Evolutionary conservation across 169 alveolate genomes (phyloP).

Genomic region (Plasmodium malariae): DNA sequence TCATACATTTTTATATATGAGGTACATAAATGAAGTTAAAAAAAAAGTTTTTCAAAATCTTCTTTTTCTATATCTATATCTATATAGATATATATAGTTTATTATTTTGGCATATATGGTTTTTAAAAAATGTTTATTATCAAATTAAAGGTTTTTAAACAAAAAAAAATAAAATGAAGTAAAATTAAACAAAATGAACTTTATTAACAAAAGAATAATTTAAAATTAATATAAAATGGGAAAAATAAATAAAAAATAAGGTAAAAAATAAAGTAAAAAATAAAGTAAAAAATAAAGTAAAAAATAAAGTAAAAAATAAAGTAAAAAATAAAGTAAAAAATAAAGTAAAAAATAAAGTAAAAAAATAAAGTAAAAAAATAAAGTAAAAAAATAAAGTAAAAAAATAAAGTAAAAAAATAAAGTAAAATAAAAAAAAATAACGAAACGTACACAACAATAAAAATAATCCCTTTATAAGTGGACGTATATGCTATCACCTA

Average conservation of each 20-base stretch:
- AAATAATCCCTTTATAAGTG: too few species aligned
- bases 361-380: neutral
- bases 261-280: too few species aligned
- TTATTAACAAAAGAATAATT: neutral
- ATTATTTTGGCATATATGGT: conserved; percentile 2
- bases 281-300: too few species aligned
- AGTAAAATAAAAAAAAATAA: neutral
- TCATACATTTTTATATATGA: conserved; percentile 38
- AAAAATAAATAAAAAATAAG: too few species aligned
- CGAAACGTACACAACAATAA: neutral
- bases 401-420: neutral
- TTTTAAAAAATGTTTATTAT: conserved; percentile 17
- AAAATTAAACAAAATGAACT: neutral
- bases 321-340: neutral
- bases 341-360: neutral
- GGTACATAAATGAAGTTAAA: neutral
- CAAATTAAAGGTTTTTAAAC: conserved; percentile 18
- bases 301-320: too few species aligned
- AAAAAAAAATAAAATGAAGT: conserved; percentile 7
- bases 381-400: neutral
- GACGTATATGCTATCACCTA: too few species aligned
- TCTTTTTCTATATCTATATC: neutral
- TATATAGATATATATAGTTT: neutral
- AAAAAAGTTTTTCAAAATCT: neutral
- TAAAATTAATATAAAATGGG: too few species aligned